phyloP scores from a whole-genome alignment of 2,329 filamentous ascomycete genomes.

The Nemania sp. region DNA sequence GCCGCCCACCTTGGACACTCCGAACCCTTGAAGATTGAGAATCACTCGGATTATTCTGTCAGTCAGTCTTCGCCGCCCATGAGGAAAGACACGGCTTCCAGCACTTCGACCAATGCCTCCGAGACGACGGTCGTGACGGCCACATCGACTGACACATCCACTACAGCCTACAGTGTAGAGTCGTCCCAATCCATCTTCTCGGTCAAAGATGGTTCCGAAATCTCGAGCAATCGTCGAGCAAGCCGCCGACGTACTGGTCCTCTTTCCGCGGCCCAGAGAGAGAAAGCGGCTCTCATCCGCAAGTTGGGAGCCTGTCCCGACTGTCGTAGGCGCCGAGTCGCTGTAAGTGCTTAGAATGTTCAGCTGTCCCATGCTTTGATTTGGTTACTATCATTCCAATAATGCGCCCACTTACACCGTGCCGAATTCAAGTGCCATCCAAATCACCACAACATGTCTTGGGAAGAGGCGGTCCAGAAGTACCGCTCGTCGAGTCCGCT shows the following conservation, averaged over 20 bases:
- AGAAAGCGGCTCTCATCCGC: slow-evolving; percentile 61
- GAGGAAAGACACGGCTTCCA: slow-evolving; percentile 57
- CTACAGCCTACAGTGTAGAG: slow-evolving; percentile 56
- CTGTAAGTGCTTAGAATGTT: slow-evolving; percentile 49
- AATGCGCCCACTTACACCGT: slow-evolving; percentile 34
- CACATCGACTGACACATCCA: slow-evolving; percentile 49
- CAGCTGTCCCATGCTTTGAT: neutral
- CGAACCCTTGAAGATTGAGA: slow-evolving; percentile 36
- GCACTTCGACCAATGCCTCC: slow-evolving; percentile 56
- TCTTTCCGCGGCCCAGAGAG: slow-evolving; percentile 60
- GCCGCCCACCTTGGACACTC: slow-evolving; percentile 33
- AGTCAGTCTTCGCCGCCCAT: slow-evolving; percentile 37
- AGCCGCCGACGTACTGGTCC: slow-evolving; percentile 63
- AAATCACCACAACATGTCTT: slow-evolving; percentile 63
- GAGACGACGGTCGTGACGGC: slow-evolving; percentile 43
- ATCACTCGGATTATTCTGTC: slow-evolving; percentile 33
- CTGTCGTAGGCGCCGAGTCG: slow-evolving; percentile 60
- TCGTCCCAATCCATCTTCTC: slow-evolving; percentile 61
- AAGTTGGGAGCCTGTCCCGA: slow-evolving; percentile 62
- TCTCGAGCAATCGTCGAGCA: slow-evolving; percentile 56
- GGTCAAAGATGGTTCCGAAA: slow-evolving; percentile 58
- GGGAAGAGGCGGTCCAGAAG: slow-evolving; percentile 60
- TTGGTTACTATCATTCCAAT: neutral
- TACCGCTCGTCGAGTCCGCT: slow-evolving; percentile 58
- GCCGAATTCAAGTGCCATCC: slow-evolving; percentile 55